Evolutionary conservation across 2,329 filamentous ascomycete genomes (phyloP).

Genomic region (Apiospora sp.): DNA sequence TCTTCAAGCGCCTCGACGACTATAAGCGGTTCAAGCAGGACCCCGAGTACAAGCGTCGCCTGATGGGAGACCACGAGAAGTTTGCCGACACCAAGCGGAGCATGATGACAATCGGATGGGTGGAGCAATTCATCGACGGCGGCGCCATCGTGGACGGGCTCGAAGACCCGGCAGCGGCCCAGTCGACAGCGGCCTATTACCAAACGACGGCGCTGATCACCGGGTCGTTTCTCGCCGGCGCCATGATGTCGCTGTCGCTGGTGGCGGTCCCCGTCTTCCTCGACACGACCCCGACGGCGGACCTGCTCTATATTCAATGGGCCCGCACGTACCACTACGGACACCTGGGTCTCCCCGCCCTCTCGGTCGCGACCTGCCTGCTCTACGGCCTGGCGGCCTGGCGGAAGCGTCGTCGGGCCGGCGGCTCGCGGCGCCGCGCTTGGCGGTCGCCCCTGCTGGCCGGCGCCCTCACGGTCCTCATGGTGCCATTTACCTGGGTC

Average conservation of each 20-base stretch:
- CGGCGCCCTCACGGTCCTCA: constrained; percentile 39
- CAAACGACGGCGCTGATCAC: neutral
- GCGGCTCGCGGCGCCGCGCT: too few relatives aligned
- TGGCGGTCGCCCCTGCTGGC: constrained; percentile 38
- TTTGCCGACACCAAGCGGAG: constrained; percentile 58
- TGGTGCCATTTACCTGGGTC: constrained; percentile 48
- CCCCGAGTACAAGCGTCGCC: constrained; percentile 54
- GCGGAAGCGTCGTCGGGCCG: neutral
- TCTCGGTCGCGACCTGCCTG: constrained; percentile 33
- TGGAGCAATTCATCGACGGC: constrained; percentile 48
- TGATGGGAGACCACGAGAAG: constrained; percentile 55
- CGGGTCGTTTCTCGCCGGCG: constrained; percentile 18
- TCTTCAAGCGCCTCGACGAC: constrained; percentile 53
- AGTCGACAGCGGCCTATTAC: neutral
- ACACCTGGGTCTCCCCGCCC: constrained; percentile 39
- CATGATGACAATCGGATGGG: constrained; percentile 56
- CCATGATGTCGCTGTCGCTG: constrained; percentile 34
- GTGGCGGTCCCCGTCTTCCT: constrained; percentile 44
- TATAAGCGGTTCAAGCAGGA: constrained; percentile 58
- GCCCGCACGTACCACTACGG: constrained; percentile 45
- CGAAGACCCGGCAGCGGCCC: neutral
- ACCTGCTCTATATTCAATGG: constrained; percentile 43
- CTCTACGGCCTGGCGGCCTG: constrained; percentile 5
- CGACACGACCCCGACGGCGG: constrained; percentile 36
- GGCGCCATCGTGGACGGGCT: neutral